Evolutionary conservation across 2,329 filamentous ascomycete genomes (phyloP), one percentile per base, ranked within the genome.

Genomic region (Bisporella sp.): DNA sequence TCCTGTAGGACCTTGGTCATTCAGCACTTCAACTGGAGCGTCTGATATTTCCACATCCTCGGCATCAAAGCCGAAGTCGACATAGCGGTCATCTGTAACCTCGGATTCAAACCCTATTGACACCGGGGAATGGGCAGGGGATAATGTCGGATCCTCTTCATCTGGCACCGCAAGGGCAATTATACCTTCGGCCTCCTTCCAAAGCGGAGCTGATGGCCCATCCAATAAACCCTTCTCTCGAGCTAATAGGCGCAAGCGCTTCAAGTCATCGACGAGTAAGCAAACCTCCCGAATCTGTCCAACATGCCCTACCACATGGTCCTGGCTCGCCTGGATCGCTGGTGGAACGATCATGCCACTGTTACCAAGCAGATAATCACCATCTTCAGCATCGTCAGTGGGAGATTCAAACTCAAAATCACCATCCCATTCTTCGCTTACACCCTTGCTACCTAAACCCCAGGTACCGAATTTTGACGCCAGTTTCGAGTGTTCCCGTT

Each of bases 381-480:
- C 66, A 35, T 66, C 77, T 9, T 63, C 61, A 11, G 63, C 61
- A 9, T 52, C 59, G 40, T 62, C 59, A 40, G 53, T 70, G 21
- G 35, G 35, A 9, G 46, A 57, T 7, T 66, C 64, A 63, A 92
- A 91, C 53, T 92, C 87, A 59, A 95, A 93, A 65, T 95, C 89
- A 56, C 91, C 87, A 59, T 92, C 89, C 89, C 89, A 95, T 62
- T 93, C 88, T 64, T 95, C 89, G 54, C 85, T 91, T 8, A 84
- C 83, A 12, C 81, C 85, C 66, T 91, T 91, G 55, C 81, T 84
- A n/a, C 85, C 82, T 41, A 89, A 71, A 2, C 86, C 87, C 87
- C 87, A 92, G 1, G 87, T 91, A 41, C 87, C 85, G 62, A 89
- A 92, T 61, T 90, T 91, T 48, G 77, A 71, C 1, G 69, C 77